Conservation (phyloP, 768 basidiomycete species). For the Mycena olivaceomarginata region DNA sequence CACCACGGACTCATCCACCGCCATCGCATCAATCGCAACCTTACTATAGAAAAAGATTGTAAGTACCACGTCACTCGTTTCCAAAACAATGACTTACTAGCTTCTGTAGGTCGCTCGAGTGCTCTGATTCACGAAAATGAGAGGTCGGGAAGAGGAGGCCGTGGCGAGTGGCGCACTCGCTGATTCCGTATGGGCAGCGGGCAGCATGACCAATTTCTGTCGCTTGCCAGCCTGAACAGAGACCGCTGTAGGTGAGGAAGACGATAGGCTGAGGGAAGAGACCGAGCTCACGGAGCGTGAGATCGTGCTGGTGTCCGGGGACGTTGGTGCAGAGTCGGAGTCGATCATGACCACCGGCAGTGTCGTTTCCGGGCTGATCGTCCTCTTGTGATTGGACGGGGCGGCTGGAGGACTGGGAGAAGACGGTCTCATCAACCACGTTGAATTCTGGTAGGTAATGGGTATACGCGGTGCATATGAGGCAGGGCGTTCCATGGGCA, state of each 20-base stretch:
- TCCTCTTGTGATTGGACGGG: not conserved
- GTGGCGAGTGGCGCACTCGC: not conserved
- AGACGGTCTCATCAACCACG: too few species aligned
- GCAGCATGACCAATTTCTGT: not conserved
- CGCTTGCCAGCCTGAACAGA: not conserved
- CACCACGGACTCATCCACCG: not conserved
- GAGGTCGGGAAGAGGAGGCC: not conserved
- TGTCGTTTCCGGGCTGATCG: too few species aligned
- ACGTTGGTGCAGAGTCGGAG: too few species aligned
- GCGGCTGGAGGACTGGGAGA: too few species aligned
- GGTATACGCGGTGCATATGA: too few species aligned
- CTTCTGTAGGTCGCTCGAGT: not conserved
- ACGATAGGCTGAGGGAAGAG: not conserved
- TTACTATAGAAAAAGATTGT: not conserved
- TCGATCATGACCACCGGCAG: not conserved
- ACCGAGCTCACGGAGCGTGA: not conserved
- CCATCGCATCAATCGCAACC: not conserved
- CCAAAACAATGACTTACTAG: not conserved
- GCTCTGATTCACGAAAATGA: not conserved
- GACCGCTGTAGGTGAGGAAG: not conserved
- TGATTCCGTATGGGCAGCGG: not conserved
- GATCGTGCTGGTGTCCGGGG: not conserved
- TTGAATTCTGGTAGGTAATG: too few species aligned
- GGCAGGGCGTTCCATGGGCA: too few species aligned
- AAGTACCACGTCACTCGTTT: too few species aligned